Conservation (phyloP, 371 early-diverging fungal genomes). For the Mortierella polycephala region DNA sequence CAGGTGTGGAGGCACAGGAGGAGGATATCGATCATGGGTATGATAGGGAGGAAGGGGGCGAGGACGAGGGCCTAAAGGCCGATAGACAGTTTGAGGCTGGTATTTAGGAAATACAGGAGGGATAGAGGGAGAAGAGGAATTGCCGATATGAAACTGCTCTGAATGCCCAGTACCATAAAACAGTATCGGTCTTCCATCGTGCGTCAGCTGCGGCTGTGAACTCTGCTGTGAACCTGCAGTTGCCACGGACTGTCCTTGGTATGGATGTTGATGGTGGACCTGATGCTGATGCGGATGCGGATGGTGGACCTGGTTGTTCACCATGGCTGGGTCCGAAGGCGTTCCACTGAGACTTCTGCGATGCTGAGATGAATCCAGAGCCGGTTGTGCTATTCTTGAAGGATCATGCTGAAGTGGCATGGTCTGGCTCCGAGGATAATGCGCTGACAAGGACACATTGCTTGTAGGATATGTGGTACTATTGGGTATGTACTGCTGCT, state of each 20-base stretch:
- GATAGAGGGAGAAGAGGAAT: no score
- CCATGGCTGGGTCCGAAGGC: neutral
- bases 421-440: constrained; percentile 23
- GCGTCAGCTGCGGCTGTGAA: constrained; percentile 1
- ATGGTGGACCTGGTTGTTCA: constrained; percentile 9
- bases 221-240: neutral
- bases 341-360: constrained; percentile 10
- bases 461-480: neutral
- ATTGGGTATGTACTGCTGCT: neutral
- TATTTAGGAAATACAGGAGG: no score
- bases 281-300: neutral
- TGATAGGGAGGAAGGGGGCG: no score
- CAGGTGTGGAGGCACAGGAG: no score
- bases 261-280: neutral
- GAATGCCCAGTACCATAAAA: constrained; percentile 35
- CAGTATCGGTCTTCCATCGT: constrained; percentile 40
- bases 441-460: neutral
- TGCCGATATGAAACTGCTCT: no score
- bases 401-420: constrained; percentile 24
- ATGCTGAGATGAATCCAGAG: constrained; percentile 4
- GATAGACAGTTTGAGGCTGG: no score
- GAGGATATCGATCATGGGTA: no score
- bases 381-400: neutral
- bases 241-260: constrained; percentile 8
- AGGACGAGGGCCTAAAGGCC: no score